Evolutionary conservation across 2,329 filamentous ascomycete genomes (phyloP), one percentile per base, ranked within the genome.

Genomic region (Fusarium verticillioides): DNA sequence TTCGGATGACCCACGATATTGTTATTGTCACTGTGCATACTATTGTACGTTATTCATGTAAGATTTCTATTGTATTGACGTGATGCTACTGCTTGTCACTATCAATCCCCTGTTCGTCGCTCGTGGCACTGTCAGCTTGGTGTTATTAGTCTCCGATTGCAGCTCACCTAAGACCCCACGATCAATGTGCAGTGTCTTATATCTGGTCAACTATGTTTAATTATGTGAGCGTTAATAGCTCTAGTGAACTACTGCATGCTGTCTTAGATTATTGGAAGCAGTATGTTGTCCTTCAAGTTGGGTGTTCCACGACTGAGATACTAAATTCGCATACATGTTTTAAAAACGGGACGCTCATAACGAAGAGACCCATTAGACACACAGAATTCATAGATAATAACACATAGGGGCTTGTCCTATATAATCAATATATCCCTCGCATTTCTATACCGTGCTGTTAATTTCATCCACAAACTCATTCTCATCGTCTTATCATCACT

Each of bases 1-100:
- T 76, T 76, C 75, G 73, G 72, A 66, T 60, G 65, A 70, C 46
- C 26, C 40, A 59, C 70, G 63, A 65, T 54, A 56, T 63, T 60
- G 40, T 36, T 57, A 23, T 56, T 53, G 28, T 57, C 52, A 37
- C 56, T 28, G 19, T 19, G 37, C 42, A 46, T 16, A 44, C 46
- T 36, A 30, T 56, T 50, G 42, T 47, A n/a, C 37, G 16, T 60
- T 47, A 11, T 37, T 59, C 28, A 39, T 39, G 43, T 43, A n/a
- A n/a, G 37, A 47, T 66, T 73, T 30, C 36, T 7, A n/a, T 40
- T 53, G n/a, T 19, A 21, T 28, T 44, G 43, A 4, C 9, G 40
- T 40, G 43, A 58, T 50, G n/a, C 26, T 36, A 9, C 26, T 49
- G 46, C 34, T 52, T 39, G 21, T 42, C 47, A 54, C 43, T 63